phyloP scores from a whole-genome alignment of 2,329 filamentous ascomycete species.

The Ascochyta clinopodiicola region DNA sequence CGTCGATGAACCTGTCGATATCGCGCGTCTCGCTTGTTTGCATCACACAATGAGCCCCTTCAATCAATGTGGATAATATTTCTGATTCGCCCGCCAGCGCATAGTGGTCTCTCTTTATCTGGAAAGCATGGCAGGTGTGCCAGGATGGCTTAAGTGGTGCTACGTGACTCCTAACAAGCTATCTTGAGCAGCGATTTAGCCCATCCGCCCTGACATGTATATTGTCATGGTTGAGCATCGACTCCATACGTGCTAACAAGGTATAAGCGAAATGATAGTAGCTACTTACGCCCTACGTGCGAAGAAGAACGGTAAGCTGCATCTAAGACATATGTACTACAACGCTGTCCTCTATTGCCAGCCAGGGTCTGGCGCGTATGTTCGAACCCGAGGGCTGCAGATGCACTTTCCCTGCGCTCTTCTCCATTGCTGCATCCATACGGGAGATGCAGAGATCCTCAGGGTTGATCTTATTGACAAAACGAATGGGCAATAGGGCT shows the following conservation, averaged over 20 bases:
- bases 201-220: neutral
- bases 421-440: slow-evolving; percentile 22
- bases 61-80: neutral
- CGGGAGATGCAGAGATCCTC: slow-evolving; percentile 3
- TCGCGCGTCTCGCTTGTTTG: neutral
- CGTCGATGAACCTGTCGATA: neutral
- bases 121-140: neutral
- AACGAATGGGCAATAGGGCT: slow-evolving; percentile 4
- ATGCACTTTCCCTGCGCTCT: slow-evolving; percentile 30
- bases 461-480: slow-evolving; percentile 2
- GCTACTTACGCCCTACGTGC: slow-evolving; percentile 25
- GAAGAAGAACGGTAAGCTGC: slow-evolving; percentile 26
- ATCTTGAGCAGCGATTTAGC: neutral
- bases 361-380: neutral
- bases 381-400: slow-evolving; percentile 3
- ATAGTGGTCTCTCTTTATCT: neutral
- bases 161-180: neutral
- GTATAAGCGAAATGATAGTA: slow-evolving; percentile 17
- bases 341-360: slow-evolving; percentile 13
- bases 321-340: slow-evolving; percentile 19
- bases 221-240: neutral
- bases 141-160: neutral
- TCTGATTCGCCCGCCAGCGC: neutral
- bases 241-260: neutral
- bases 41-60: slow-evolving; percentile 23